Conservation (phyloP, 2,329 filamentous ascomycete species). For the Graphilbum sp. region DNA sequence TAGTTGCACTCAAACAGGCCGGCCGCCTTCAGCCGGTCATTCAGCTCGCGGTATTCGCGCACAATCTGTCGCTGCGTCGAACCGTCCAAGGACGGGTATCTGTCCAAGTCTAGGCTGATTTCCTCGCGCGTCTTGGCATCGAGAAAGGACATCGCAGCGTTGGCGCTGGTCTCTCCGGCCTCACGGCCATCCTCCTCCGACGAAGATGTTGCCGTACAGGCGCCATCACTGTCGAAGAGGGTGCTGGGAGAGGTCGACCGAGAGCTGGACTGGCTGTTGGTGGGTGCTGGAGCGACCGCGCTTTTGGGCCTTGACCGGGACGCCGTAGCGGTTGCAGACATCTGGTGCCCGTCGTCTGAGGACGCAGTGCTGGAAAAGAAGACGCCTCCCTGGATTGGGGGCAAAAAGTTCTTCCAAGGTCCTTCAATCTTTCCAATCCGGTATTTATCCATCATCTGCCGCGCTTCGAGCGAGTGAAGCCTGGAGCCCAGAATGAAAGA, state of each 20-base stretch:
- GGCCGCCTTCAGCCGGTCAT: constrained; percentile 53
- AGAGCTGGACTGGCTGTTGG: constrained; percentile 8
- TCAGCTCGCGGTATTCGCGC: constrained; percentile 63
- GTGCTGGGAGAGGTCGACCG: constrained; percentile 26
- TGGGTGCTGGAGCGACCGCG: not conserved
- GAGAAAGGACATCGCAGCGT: constrained; percentile 39
- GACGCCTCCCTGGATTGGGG: constrained; percentile 78
- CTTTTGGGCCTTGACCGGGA: constrained; percentile 9
- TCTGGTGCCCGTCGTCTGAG: not conserved
- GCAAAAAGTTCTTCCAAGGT: constrained; percentile 72
- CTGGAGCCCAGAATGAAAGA: constrained; percentile 26
- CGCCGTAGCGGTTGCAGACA: constrained; percentile 13
- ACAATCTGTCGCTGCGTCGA: constrained; percentile 61
- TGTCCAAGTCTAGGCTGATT: constrained; percentile 58
- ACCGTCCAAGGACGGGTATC: constrained; percentile 64
- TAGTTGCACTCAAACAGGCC: constrained; percentile 80
- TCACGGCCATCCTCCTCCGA: not conserved
- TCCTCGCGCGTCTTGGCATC: constrained; percentile 59
- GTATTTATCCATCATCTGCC: constrained; percentile 61
- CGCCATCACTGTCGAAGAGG: constrained; percentile 24
- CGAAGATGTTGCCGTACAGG: not conserved
- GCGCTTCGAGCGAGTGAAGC: constrained; percentile 67
- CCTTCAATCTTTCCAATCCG: constrained; percentile 71
- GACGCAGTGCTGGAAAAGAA: constrained; percentile 27
- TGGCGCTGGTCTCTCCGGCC: not conserved